Evolutionary conservation across 345 rosid genomes (phyloP).

Genomic region (Mangifera indica): DNA sequence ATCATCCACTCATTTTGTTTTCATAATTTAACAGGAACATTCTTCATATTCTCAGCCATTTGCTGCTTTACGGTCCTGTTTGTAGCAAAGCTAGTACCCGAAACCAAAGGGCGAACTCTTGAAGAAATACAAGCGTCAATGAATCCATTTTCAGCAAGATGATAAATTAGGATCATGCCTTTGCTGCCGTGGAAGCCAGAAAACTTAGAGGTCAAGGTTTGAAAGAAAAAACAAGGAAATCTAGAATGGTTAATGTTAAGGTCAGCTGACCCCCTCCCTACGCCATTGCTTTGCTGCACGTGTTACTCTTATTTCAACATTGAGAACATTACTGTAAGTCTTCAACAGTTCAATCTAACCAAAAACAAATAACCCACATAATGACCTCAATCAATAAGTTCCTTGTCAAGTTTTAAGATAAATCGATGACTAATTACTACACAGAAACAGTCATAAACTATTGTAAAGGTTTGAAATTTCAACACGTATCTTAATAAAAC

Average conservation of each 20-base stretch:
- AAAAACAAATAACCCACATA: not conserved
- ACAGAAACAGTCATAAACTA: not conserved
- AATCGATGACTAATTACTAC: not conserved
- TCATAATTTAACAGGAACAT: conserved; percentile 48
- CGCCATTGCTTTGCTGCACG: no score
- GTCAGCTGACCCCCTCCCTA: no score
- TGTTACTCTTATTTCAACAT: not conserved
- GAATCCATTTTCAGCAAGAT: conserved; percentile 34
- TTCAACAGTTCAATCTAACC: not conserved
- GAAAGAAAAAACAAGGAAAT: no score
- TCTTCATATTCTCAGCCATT: conserved; percentile 55
- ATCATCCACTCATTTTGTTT: not conserved
- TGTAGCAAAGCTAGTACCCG: conserved; percentile 70
- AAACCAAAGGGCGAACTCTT: conserved; percentile 71
- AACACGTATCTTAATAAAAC: no score
- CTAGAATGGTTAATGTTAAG: no score
- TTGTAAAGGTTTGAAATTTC: no score
- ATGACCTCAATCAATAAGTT: not conserved
- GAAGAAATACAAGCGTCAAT: conserved; percentile 74
- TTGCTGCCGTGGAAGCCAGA: not conserved
- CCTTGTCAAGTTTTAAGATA: not conserved
- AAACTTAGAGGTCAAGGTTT: no score
- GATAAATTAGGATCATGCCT: not conserved
- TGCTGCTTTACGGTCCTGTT: conserved; percentile 63
- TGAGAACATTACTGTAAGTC: not conserved